phyloP scores from a whole-genome alignment of 2,329 filamentous ascomycete species.

The Cyclaneusma minus region DNA sequence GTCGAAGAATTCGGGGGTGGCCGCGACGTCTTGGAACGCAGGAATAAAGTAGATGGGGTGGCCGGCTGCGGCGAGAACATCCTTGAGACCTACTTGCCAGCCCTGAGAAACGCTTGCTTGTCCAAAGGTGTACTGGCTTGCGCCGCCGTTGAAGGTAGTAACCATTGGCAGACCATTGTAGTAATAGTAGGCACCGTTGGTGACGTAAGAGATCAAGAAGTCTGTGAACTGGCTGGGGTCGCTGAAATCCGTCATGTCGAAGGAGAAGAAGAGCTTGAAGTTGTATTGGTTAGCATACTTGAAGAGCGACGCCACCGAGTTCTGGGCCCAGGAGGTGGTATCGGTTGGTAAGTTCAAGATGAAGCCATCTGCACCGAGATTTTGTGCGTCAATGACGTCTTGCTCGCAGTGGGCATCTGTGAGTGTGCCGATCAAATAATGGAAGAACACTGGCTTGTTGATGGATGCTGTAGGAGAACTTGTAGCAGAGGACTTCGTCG shows the following conservation, averaged over 20 bases:
- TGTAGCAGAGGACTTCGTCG: no score
- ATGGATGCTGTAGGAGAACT: no score
- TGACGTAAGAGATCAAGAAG: slow-evolving; percentile 13
- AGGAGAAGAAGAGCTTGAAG: slow-evolving; percentile 22
- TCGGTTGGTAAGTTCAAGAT: slow-evolving; percentile 18
- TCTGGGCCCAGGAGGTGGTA: slow-evolving; percentile 12
- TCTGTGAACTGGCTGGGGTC: slow-evolving; percentile 14
- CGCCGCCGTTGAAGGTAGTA: slow-evolving; percentile 6
- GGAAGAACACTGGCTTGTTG: no score
- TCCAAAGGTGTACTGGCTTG: slow-evolving; percentile 6
- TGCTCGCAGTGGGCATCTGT: neutral
- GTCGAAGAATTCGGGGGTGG: slow-evolving; percentile 13
- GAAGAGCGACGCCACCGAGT: slow-evolving; percentile 17
- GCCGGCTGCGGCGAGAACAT: slow-evolving; percentile 14
- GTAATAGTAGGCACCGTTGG: slow-evolving; percentile 15
- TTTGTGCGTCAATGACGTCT: slow-evolving; percentile 12
- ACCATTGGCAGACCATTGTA: slow-evolving; percentile 17
- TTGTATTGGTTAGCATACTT: slow-evolving; percentile 13
- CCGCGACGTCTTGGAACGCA: slow-evolving; percentile 14
- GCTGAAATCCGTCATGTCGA: slow-evolving; percentile 16
- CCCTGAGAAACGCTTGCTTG: slow-evolving; percentile 12
- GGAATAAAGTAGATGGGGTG: slow-evolving; percentile 18
- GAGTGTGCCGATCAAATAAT: no score
- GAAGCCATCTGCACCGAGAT: slow-evolving; percentile 20
- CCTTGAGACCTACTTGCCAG: slow-evolving; percentile 10